Evolutionary conservation across 2,329 filamentous ascomycete genomes (phyloP).

Genomic region (Aschersonia sp.): DNA sequence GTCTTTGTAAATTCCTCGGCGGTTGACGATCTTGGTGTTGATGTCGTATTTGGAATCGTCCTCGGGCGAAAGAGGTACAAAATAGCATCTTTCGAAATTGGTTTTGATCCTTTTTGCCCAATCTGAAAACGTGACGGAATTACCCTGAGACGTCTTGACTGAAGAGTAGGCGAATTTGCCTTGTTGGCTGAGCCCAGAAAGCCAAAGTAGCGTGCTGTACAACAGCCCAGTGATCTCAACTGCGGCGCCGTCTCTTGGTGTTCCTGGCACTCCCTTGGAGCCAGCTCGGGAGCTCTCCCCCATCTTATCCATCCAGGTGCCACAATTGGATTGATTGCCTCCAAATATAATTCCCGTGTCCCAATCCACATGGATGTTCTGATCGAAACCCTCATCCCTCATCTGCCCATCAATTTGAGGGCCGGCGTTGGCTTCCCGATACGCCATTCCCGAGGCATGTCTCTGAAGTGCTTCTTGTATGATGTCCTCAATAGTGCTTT

Average conservation of each 20-base stretch:
- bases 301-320: constrained; percentile 99
- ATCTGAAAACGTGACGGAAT: constrained; percentile 51
- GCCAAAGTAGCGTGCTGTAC: constrained; percentile 81
- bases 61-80: constrained; percentile 53
- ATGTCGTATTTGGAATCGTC: constrained; percentile 71
- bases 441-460: constrained; percentile 81
- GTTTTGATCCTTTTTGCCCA: constrained; percentile 72
- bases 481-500: constrained; percentile 74
- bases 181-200: constrained; percentile 48
- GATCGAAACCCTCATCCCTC: constrained; percentile 82
- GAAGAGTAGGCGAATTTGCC: constrained; percentile 61
- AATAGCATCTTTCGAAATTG: constrained; percentile 91
- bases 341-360: constrained; percentile 79
- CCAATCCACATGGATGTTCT: constrained; percentile 87
- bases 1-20: constrained; percentile 96
- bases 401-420: constrained; percentile 83
- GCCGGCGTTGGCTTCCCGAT: constrained; percentile 88
- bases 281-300: constrained; percentile 87
- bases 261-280: constrained; percentile 87
- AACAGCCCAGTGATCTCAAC: constrained; percentile 89
- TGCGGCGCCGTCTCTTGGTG: constrained; percentile 89
- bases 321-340: constrained; percentile 87
- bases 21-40: constrained; percentile 66
- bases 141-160: constrained; percentile 51
- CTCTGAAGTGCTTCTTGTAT: constrained; percentile 89